Evolutionary conservation across 2,329 filamentous ascomycete species (phyloP).

Genomic region (Apiospora marii): DNA sequence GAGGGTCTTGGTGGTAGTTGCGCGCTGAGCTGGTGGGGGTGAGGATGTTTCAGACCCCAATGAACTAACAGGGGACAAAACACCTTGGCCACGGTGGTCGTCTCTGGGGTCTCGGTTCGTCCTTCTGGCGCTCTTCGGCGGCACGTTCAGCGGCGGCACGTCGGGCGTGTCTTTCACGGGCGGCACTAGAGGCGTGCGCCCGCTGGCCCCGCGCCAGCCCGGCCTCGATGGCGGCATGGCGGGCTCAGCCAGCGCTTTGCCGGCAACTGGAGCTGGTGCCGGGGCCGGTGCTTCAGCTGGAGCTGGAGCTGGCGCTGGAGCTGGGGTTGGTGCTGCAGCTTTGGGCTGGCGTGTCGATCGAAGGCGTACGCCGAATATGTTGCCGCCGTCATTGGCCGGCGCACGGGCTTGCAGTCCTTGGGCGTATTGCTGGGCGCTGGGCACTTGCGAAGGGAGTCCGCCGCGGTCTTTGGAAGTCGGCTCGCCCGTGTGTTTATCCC

Average conservation of each 20-base stretch:
- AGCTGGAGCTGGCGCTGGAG: too few relatives aligned
- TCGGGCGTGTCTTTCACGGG: constrained; percentile 68
- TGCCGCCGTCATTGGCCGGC: background rate
- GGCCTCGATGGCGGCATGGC: constrained; percentile 48
- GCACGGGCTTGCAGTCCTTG: constrained; percentile 36
- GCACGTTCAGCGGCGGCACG: constrained; percentile 64
- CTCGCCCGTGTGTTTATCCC: constrained; percentile 74
- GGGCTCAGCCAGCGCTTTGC: constrained; percentile 10
- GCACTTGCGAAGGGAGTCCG: constrained; percentile 62
- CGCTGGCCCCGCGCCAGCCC: constrained; percentile 78
- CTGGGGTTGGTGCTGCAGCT: background rate
- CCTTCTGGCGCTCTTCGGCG: constrained; percentile 58
- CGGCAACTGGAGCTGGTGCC: background rate
- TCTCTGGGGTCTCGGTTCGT: constrained; percentile 31
- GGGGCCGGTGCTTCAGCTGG: too few relatives aligned
- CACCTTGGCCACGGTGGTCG: constrained; percentile 28
- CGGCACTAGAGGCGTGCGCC: constrained; percentile 68
- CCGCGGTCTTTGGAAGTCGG: constrained; percentile 60
- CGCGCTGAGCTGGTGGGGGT: constrained; percentile 29
- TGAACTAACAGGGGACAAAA: constrained; percentile 43
- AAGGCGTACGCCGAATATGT: constrained; percentile 40
- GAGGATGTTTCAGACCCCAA: constrained; percentile 46
- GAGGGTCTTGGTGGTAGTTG: constrained; percentile 49
- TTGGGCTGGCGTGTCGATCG: constrained; percentile 32
- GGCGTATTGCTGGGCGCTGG: constrained; percentile 57